Base-by-base conservation (phyloP, 306 rosid genomes). In the Mimosa bimucronata region DNA sequence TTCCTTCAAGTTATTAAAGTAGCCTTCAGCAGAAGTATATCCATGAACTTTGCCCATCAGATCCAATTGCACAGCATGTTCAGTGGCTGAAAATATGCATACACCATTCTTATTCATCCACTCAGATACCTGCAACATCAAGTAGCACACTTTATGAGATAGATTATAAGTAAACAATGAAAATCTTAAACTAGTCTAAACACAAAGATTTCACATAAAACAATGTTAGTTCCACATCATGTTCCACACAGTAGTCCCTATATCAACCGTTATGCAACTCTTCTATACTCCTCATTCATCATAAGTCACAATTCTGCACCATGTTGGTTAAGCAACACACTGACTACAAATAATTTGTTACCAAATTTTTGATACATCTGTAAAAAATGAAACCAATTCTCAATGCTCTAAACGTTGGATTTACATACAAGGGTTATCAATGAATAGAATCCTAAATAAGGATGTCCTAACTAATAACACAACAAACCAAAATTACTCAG, bases 11-110 rank as follows among this genome's bases (percentile, higher is more conserved):
- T 77, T 75, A 66, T 53, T 26, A 46, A 94, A 94, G 73, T 91
- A 91, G 76, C 37, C 86, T 83, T 95, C 98, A 0, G 96, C 94
- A 8, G 83, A 66, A 79, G 28, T 75, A 74, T 67, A 78, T 38
- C 97, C 97, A 0, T 79, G 87, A 71, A 94, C 97, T 80, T 81
- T 90, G 46, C 97, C 96, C 19, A 89, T 84, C 66, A 90, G 85
- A 89, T 92, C 96, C 87, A 95, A 87, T 82, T 95, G 97, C 90
- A 92, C 94, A 0, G 94, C 98, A 71, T 95, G 92, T 45, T 95
- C 92, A 18, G 46, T 55, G 0, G 91, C 44, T 11, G 96, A 82
- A 77, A 92, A 95, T 73, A 89, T 83, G 89, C 97, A 95, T 21
- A 90, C 83, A 21, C 94, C 94, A 50, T 74, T 91, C 77, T 80